phyloP scores from a whole-genome alignment of 1,284 basidiomycete genomes.

The Boletus sp. region DNA sequence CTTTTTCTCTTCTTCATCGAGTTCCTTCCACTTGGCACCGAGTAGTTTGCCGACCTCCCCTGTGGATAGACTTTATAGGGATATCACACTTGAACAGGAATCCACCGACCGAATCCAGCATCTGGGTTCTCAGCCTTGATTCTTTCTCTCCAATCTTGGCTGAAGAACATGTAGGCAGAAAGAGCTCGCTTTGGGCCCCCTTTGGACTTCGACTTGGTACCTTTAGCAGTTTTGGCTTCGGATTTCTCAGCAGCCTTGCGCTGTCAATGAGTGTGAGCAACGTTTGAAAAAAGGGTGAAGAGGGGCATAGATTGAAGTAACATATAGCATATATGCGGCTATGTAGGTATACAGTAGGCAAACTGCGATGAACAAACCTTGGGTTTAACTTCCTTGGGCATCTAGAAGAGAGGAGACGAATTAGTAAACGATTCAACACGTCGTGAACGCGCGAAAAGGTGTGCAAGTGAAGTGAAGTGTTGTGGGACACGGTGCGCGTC shows the following conservation, averaged over 20 bases:
- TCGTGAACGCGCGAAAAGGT: constrained; percentile 24
- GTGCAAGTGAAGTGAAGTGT: constrained; percentile 25
- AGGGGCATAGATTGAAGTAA: not conserved
- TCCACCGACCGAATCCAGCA: constrained; percentile 77
- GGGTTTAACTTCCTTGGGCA: constrained; percentile 80
- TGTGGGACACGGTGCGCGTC: constrained; percentile 29
- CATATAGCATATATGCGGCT: constrained; percentile 23
- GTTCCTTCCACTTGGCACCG: constrained; percentile 88
- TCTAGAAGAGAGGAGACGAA: constrained; percentile 44
- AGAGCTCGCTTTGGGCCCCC: constrained; percentile 80
- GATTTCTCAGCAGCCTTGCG: constrained; percentile 73
- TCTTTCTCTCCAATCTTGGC: constrained; percentile 90
- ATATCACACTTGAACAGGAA: constrained; percentile 6
- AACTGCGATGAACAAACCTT: constrained; percentile 46
- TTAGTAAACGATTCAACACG: constrained; percentile 37
- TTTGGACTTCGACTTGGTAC: constrained; percentile 58
- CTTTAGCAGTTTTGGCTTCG: constrained; percentile 60
- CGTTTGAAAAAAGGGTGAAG: not conserved
- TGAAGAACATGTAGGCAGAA: constrained; percentile 99
- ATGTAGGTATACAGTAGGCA: constrained; percentile 7
- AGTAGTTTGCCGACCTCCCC: constrained; percentile 85
- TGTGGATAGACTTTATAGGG: constrained; percentile 26
- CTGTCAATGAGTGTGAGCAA: constrained; percentile 36
- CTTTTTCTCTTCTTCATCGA: constrained; percentile 82
- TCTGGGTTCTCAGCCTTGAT: constrained; percentile 96